These are phyloP conservation scores for Arthroderma uncinatum DNA, from an alignment of 2,329 filamentous ascomycete species.

Conservation along the genomic window DNA sequence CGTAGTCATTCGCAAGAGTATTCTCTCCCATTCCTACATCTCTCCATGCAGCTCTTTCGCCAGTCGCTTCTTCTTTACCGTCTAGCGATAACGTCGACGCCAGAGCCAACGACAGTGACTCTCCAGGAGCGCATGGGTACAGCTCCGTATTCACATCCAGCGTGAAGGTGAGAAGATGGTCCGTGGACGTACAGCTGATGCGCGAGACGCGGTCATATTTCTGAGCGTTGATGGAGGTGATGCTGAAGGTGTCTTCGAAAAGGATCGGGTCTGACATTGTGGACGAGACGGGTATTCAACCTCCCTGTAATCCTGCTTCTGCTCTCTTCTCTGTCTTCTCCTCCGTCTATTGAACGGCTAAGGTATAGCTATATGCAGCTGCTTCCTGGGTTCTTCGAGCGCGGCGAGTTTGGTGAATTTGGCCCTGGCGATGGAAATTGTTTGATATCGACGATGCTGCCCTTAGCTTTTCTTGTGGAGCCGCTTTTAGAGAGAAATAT, in stretches of 20 bases:
- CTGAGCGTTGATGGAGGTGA: slow-evolving; percentile 65
- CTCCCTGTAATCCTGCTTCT: background rate
- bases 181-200: slow-evolving; percentile 63
- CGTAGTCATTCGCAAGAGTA: slow-evolving; percentile 44
- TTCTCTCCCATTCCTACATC: slow-evolving; percentile 50
- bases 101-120: slow-evolving; percentile 68
- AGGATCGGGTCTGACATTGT: slow-evolving; percentile 75
- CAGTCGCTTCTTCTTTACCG: slow-evolving; percentile 60
- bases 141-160: slow-evolving; percentile 94
- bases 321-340: background rate
- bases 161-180: slow-evolving; percentile 63
- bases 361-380: background rate
- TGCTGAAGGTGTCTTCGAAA: slow-evolving; percentile 82
- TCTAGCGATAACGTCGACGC: slow-evolving; percentile 80
- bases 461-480: slow-evolving; percentile 1
- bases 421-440: background rate
- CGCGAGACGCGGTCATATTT: slow-evolving; percentile 96
- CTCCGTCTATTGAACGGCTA: background rate
- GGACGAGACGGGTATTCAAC: slow-evolving; percentile 15
- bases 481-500: slow-evolving; percentile 1
- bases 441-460: background rate
- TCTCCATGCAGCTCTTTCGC: slow-evolving; percentile 60
- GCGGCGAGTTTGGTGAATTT: background rate
- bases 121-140: slow-evolving; percentile 63
- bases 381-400: background rate